These are phyloP conservation scores for Candida sojae DNA, from an alignment of 1,139 yeast genomes.

Conservation along the genomic window DNA sequence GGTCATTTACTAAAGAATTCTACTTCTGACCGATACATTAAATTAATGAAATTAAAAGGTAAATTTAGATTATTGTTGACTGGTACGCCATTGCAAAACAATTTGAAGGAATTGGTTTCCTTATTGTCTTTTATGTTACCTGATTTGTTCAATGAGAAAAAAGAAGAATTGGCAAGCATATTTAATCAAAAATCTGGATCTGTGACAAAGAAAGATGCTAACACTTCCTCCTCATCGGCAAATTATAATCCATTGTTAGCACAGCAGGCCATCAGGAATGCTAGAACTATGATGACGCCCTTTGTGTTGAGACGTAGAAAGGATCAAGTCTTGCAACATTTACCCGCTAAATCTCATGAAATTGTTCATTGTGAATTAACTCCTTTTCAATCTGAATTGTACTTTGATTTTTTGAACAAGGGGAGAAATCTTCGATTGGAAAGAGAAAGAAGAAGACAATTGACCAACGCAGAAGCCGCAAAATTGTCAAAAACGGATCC, in stretches of 20 bases:
- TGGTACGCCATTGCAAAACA: slow-evolving; percentile 96
- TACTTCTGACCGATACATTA: slow-evolving; percentile 79
- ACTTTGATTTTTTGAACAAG: slow-evolving; percentile 54
- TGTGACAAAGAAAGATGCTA: slow-evolving; percentile 40
- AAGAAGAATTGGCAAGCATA: slow-evolving; percentile 77
- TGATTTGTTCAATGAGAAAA: slow-evolving; percentile 71
- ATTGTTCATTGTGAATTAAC: slow-evolving; percentile 67
- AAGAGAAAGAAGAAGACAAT: slow-evolving; percentile 49
- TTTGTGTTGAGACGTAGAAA: slow-evolving; percentile 90
- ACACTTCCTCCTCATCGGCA: slow-evolving; percentile 22
- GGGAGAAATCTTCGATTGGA: slow-evolving; percentile 49
- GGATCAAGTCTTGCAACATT: slow-evolving; percentile 84
- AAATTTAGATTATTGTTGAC: slow-evolving; percentile 82
- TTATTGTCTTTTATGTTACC: slow-evolving; percentile 90
- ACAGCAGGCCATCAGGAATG: slow-evolving; percentile 87
- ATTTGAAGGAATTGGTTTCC: slow-evolving; percentile 85
- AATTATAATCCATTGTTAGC: slow-evolving; percentile 80
- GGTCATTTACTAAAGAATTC: slow-evolving; percentile 97
- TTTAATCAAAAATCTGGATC: slow-evolving; percentile 67
- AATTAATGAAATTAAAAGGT: slow-evolving; percentile 81
- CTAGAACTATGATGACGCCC: slow-evolving; percentile 98
- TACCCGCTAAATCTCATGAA: slow-evolving; percentile 73
- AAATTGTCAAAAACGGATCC: slow-evolving; percentile 36
- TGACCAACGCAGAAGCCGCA: slow-evolving; percentile 41
- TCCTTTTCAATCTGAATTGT: slow-evolving; percentile 58